Evolutionary conservation across 2,329 filamentous ascomycete species (phyloP).

Genomic region (Trichoderma asperellum): DNA sequence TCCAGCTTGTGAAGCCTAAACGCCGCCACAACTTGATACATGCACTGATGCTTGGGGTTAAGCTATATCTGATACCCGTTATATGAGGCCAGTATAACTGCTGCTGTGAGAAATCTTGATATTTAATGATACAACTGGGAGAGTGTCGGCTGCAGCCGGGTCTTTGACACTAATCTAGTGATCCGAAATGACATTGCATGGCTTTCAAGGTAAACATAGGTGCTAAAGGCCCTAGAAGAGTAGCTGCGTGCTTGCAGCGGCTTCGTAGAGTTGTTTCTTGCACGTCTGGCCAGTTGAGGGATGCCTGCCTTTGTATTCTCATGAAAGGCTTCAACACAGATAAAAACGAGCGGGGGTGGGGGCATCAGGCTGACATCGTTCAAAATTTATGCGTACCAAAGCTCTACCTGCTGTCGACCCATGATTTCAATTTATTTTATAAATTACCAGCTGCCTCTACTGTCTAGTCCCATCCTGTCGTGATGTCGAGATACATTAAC

Average conservation of each 20-base stretch:
- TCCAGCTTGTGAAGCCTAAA: neutral
- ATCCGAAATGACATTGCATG: neutral
- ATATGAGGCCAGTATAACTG: neutral
- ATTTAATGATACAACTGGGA: neutral
- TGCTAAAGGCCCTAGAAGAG: neutral
- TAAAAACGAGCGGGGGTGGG: neutral
- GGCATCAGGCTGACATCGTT: neutral
- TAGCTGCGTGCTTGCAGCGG: neutral
- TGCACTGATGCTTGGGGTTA: neutral
- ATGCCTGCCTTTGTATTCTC: neutral
- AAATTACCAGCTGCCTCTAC: neutral
- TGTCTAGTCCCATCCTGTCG: neutral
- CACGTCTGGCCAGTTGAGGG: neutral
- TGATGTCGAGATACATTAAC: neutral
- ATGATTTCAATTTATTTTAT: neutral
- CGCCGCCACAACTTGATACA: neutral
- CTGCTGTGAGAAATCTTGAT: neutral
- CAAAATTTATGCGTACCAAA: neutral
- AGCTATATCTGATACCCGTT: neutral
- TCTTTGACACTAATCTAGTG: too few species aligned
- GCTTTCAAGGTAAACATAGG: neutral
- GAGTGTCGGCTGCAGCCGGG: neutral
- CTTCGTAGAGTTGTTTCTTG: neutral
- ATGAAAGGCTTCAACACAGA: neutral
- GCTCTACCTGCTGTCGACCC: neutral